Base-by-base conservation (phyloP, 225 moss, liverwort and hornwort species). In the Antitrichia curtipendula region DNA sequence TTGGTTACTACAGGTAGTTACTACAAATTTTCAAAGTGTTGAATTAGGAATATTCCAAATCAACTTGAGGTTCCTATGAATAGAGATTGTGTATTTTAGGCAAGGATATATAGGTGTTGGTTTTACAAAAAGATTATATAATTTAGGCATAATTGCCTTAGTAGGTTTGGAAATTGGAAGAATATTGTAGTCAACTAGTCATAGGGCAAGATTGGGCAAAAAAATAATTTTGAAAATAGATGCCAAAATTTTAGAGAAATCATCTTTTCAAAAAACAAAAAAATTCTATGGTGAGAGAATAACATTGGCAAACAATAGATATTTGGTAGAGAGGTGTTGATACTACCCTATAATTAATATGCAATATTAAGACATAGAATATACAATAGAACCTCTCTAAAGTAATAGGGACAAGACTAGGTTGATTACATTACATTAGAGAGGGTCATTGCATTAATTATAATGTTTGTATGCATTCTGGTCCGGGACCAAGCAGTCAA, bases 171-270 rank as follows among this genome's bases (percentile, higher is more conserved):
- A 47, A 49, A 49, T 47, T 49, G 4, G 19, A 73, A 31, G 12
- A 10, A 0, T 17, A 17, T 1, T 3, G 0, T n/a, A n/a, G n/a
- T n/a, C n/a, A n/a, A n/a, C n/a, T 45, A 31, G 11, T 47, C 31
- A 1, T 11, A 47, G 47, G 29, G 1, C 4, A 47, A 17, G 6
- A 29, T 29, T 29, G 11, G 17, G 3, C 0, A n/a, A 0, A 1
- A 17, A 72, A 17, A 13, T 4, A 13, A 23, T 24, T 40, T 7
- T 24, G 14, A 8, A 69, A 40, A 25, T 41, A 25, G 8, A 70
- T 41, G 13, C 3, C 15, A 5, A 40, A 40, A 5, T 14, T 24
- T 25, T 3, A 25, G 25, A 8, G 3, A 41, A 41, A 3, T 25
- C 5, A 0, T 38, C 13, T 38, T 68, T 38, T 13, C 5, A 22